Percentiles rank a stretch among this genome's conserved stretches.
Conservation (phyloP, 2,329 filamentous ascomycete species). For the Pseudopyricularia javanii region DNA sequence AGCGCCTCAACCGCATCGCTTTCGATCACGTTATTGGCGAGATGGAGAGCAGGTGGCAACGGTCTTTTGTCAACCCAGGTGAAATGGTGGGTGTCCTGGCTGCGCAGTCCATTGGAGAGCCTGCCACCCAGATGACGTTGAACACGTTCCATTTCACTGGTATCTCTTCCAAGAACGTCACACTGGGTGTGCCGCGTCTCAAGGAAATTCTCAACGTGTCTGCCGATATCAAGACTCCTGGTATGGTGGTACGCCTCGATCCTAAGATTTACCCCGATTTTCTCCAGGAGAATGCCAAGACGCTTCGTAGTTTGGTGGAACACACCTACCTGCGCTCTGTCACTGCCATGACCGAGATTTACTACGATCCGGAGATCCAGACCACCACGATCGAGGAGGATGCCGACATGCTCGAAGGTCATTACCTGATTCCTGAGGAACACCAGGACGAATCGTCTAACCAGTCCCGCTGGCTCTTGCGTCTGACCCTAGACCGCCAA, state of each 20-base stretch:
- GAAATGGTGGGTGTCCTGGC: conserved; percentile 99
- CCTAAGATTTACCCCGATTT: conserved; percentile 32
- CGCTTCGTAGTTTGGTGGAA: conserved; percentile 78
- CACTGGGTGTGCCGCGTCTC: conserved; percentile 88
- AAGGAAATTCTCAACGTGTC: conserved; percentile 99
- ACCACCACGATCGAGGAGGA: conserved; percentile 79
- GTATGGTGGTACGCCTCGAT: conserved; percentile 84
- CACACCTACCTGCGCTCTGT: conserved; percentile 90
- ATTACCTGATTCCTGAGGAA: conserved; percentile 88
- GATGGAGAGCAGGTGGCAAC: conserved; percentile 76
- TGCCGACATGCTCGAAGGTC: conserved; percentile 88
- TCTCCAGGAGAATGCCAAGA: conserved; percentile 71
- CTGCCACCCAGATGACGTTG: conserved; percentile 96
- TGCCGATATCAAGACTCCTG: conserved; percentile 95
- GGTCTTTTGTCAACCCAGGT: conserved; percentile 76
- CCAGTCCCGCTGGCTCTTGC: conserved; percentile 91
- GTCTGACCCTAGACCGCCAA: conserved; percentile 83
- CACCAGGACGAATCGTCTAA: conserved; percentile 45
- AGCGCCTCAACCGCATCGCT: conserved; percentile 79
- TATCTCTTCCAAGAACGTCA: conserved; percentile 94
- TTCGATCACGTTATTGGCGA: conserved; percentile 89
- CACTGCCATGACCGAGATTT: conserved; percentile 85
- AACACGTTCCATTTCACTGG: conserved; percentile 99
- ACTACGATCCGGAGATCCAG: conserved; percentile 88
- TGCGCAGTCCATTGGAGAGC: conserved; percentile 96